phyloP scores from a whole-genome alignment of 2,329 filamentous ascomycete species.

The Phyllosticta citriasiana region DNA sequence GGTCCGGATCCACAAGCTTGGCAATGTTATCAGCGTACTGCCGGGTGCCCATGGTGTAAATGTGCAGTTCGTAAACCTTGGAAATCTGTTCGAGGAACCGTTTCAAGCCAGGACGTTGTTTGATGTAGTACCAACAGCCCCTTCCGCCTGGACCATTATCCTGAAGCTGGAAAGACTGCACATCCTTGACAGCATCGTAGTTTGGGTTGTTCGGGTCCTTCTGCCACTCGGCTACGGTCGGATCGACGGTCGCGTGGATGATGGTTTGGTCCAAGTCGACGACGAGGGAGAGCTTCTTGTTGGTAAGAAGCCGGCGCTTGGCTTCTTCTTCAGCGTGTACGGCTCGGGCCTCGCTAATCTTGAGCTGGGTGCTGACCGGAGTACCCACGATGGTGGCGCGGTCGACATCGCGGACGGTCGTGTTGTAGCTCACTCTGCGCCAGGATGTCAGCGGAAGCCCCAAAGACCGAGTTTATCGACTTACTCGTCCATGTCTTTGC shows the following conservation, averaged over 20 bases:
- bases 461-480: conserved; percentile 14
- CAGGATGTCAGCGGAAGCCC: conserved; percentile 3
- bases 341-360: conserved; percentile 75
- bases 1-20: conserved; percentile 81
- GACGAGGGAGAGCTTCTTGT: conserved; percentile 81
- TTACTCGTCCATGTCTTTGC: conserved; percentile 87
- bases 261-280: conserved; percentile 98
- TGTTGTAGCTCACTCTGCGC: conserved; percentile 63
- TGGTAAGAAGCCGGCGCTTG: conserved; percentile 69
- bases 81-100: conserved; percentile 72
- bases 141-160: conserved; percentile 62
- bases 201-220: conserved; percentile 81
- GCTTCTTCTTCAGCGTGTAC: conserved; percentile 73
- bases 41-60: conserved; percentile 98
- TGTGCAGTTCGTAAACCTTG: conserved; percentile 83
- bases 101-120: conserved; percentile 77
- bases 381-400: conserved; percentile 92
- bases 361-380: conserved; percentile 80
- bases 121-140: conserved; percentile 96
- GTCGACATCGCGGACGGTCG: conserved; percentile 64
- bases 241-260: conserved; percentile 95
- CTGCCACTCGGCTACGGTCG: conserved; percentile 94
- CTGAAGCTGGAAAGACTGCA: conserved; percentile 75
- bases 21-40: conserved; percentile 92
- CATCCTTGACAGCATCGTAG: conserved; percentile 79